Conservation (phyloP, 495 filamentous ascomycete species). For the Xanthoparmelia taractica region DNA sequence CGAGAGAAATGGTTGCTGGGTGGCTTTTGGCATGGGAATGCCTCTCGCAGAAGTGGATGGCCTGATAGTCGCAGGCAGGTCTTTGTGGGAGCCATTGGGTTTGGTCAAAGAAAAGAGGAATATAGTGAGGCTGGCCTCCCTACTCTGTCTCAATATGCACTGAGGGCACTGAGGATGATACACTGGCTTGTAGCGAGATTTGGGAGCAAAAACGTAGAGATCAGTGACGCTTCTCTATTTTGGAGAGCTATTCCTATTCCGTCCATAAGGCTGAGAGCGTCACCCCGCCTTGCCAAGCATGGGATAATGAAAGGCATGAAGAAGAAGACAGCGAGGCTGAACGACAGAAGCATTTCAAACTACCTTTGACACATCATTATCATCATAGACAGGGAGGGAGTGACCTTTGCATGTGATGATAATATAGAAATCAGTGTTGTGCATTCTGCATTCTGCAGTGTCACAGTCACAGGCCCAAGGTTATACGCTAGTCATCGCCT, state of each 20-base stretch:
- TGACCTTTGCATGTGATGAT: conserved; percentile 17
- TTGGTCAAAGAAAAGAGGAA: too few species aligned
- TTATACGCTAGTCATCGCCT: conserved; percentile 9
- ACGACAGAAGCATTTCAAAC: not conserved
- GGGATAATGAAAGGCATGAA: not conserved
- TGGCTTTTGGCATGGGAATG: conserved; percentile 6
- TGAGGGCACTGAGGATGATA: too few species aligned
- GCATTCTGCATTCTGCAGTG: not conserved
- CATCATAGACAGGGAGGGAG: not conserved
- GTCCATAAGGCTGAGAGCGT: conserved; percentile 1
- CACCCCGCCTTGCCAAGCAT: not conserved
- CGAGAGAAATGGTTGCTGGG: not conserved
- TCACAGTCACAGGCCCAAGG: conserved; percentile 4
- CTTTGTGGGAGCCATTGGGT: conserved; percentile 17
- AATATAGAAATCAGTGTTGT: not conserved
- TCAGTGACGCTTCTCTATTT: conserved; percentile 10
- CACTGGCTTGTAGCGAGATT: too few species aligned
- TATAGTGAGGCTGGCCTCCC: too few species aligned
- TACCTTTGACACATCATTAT: not conserved
- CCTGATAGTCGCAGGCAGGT: conserved; percentile 8
- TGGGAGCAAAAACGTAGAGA: not conserved
- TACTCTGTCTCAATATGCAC: too few species aligned
- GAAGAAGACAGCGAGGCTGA: not conserved
- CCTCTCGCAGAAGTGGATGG: not conserved
- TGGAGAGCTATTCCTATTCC: conserved; percentile 2